A percentile compares a stretch with the other conserved stretches of the same genome.
Conservation (phyloP, 495 filamentous ascomycete species). For the Penicillium lividum region DNA sequence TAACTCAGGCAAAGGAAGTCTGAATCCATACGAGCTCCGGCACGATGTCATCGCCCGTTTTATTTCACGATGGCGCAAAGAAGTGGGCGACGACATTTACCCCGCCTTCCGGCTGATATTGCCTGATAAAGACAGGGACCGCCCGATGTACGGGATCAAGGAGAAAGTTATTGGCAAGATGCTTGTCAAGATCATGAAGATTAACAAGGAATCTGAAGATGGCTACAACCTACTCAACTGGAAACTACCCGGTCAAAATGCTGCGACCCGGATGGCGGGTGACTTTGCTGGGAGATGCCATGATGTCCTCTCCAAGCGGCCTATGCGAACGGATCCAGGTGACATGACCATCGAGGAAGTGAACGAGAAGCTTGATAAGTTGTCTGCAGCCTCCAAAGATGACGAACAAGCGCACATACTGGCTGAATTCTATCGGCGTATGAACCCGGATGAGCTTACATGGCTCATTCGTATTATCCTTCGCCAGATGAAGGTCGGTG, state of each 20-base stretch:
- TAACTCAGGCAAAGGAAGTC: constrained; percentile 51
- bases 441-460: constrained; percentile 91
- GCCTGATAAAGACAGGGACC: constrained; percentile 90
- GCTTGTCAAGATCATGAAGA: constrained; percentile 87
- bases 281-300: constrained; percentile 90
- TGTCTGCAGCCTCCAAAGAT: constrained; percentile 76
- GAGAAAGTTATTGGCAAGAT: constrained; percentile 88
- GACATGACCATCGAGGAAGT: constrained; percentile 84
- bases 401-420: constrained; percentile 79
- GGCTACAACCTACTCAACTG: constrained; percentile 84
- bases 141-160: constrained; percentile 93
- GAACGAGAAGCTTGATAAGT: constrained; percentile 79
- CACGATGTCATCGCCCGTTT: constrained; percentile 87
- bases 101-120: constrained; percentile 89
- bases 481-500: constrained; percentile 97
- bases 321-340: constrained; percentile 72
- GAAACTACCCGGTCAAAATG: constrained; percentile 78
- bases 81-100: constrained; percentile 90
- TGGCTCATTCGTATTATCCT: constrained; percentile 96
- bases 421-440: constrained; percentile 77
- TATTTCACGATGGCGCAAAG: constrained; percentile 82
- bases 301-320: constrained; percentile 82
- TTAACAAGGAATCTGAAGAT: constrained; percentile 88
- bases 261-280: constrained; percentile 67
- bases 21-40: constrained; percentile 79